Evolutionary conservation across 2,329 filamentous ascomycete species (phyloP).

Genomic region (Ophiocordyceps unilateralis): DNA sequence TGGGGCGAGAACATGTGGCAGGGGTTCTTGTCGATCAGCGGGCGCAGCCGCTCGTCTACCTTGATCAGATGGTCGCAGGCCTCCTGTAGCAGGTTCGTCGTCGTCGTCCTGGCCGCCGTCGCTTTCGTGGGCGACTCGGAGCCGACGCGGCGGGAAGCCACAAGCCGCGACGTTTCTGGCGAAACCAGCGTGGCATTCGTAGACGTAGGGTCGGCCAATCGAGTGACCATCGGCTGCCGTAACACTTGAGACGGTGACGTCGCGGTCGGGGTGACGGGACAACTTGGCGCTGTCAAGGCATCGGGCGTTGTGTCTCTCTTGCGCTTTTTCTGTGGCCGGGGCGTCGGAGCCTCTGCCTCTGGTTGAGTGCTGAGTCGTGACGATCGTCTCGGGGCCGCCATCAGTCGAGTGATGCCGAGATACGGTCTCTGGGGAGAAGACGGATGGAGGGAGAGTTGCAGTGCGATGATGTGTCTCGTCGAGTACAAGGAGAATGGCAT

Average conservation of each 20-base stretch:
- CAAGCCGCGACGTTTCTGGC: conserved; percentile 47
- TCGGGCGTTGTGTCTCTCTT: conserved; percentile 17
- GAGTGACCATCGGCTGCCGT: conserved; percentile 18
- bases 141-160: conserved; percentile 31
- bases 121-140: conserved; percentile 27
- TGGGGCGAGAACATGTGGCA: conserved; percentile 69
- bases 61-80: conserved; percentile 59
- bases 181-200: conserved; percentile 60
- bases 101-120: conserved; percentile 38
- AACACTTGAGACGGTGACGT: conserved; percentile 14
- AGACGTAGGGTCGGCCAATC: conserved; percentile 43
- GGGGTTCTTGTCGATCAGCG: conserved; percentile 54
- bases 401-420: not conserved
- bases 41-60: conserved; percentile 54
- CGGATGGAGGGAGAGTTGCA: not conserved
- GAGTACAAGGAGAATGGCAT: not conserved
- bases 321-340: conserved; percentile 7
- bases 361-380: conserved; percentile 21
- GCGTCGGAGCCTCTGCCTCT: conserved; percentile 5
- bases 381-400: conserved; percentile 16
- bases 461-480: not conserved
- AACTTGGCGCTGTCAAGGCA: conserved; percentile 5
- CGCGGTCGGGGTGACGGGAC: conserved; percentile 3
- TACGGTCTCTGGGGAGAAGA: not conserved
- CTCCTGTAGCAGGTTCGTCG: conserved; percentile 54